Conservation (phyloP, 768 basidiomycete species). For the Suillus decipiens region DNA sequence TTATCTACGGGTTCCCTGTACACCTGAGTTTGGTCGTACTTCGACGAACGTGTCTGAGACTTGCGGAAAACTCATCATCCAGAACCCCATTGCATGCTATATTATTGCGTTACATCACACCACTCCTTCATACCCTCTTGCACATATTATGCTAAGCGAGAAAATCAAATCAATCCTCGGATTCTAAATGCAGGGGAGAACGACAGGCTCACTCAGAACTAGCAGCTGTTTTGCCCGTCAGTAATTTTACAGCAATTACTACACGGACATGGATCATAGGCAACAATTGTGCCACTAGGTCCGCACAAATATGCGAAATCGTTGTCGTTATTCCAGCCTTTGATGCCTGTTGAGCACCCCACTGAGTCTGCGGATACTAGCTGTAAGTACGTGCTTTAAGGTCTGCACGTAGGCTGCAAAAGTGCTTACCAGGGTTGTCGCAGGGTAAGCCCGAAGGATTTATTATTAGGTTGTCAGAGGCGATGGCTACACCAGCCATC, state of each 20-base stretch:
- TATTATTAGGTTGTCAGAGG: not conserved
- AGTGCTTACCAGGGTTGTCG: not conserved
- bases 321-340: not conserved
- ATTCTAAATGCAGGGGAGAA: not conserved
- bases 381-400: not conserved
- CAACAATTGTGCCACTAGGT: fast-evolving
- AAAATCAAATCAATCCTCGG: not conserved
- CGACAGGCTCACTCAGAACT: not conserved
- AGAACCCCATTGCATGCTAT: not conserved
- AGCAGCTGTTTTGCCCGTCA: no score
- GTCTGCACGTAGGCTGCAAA: not conserved
- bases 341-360: not conserved
- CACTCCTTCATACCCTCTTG: not conserved
- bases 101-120: not conserved
- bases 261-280: fast-evolving
- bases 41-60: no score
- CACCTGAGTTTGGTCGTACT: no score
- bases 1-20: no score
- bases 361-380: not conserved
- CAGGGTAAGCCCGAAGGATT: not conserved
- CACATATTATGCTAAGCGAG: not conserved
- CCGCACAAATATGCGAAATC: not conserved
- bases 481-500: not conserved
- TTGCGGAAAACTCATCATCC: no score
- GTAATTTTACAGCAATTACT: not conserved